Evolutionary conservation across 2,329 filamentous ascomycete genomes (phyloP), one percentile per base, ranked within the genome.

Genomic region (Leptographium flavum): DNA sequence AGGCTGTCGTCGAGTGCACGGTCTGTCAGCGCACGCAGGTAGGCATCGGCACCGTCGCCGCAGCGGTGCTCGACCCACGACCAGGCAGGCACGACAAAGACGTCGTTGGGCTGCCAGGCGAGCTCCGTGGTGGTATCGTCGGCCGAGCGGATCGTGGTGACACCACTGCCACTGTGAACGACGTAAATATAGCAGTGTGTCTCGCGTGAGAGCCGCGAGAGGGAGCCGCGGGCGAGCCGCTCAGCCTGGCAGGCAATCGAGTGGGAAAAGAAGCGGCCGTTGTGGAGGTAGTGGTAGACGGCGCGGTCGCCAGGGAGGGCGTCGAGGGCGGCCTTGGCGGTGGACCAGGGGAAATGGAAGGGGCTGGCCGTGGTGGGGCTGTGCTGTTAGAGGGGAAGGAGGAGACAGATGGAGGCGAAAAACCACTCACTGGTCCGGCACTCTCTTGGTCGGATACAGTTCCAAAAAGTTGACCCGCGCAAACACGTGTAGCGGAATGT

Each of bases 381-480:
- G 22, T 11, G 17, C 13, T 19, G 35, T 27, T 2, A 14, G 37
- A 39, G 14, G 10, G 11, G 22, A 23, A 23, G 19, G 22, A 15
- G n/a, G 27, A 2, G 27, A 28, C 8, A 28, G 13, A 11, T 3
- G 27, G 27, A 28, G 13, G 2, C 8, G 27, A 28, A 11, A 28
- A 28, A 7, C 8, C 8, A 28, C 27, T 9, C 13, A 28, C 27
- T 9, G 27, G 27, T 28, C 27, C n/a, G 22, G 37, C 27, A 15
- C 27, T n/a, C 13, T 27, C 6, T 10, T 17, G 11, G 15, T 39
- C 22, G 22, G 37, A 43, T 67, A 76, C 42, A 70, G 64, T 56
- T 76, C 63, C 2, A 71, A 69, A 50, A 76, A 76, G 51, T 76
- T 66, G 1, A 73, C 68, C 0, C 68, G 69, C 3, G 68, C 66